These are phyloP conservation scores for Cucumis hystrix DNA, from an alignment of 306 rosid genomes.

Conservation along the genomic window DNA sequence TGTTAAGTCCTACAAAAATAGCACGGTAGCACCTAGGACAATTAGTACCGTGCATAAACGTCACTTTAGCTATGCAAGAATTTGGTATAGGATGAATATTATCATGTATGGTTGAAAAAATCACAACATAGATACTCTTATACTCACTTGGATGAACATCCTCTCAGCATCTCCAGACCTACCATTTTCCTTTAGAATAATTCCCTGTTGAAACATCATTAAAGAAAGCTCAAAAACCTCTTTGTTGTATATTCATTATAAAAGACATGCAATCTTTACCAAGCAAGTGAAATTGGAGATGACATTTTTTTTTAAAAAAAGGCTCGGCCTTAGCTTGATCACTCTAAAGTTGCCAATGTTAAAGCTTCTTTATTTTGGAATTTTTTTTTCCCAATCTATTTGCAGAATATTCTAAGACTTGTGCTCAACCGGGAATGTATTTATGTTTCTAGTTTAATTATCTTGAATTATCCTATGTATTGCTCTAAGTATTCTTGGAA, in stretches of 20 bases:
- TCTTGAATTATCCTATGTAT: too few species aligned
- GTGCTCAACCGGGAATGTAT: too few species aligned
- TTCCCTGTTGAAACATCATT: constrained; percentile 44
- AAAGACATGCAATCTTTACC: background rate
- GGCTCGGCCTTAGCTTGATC: too few species aligned
- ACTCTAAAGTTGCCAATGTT: too few species aligned
- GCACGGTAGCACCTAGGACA: background rate
- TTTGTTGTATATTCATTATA: background rate
- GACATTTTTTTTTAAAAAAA: background rate
- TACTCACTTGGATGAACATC: constrained; percentile 90
- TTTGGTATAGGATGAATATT: background rate
- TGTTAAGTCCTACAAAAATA: background rate
- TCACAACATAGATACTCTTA: constrained; percentile 4
- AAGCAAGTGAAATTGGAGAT: background rate
- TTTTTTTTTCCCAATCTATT: too few species aligned
- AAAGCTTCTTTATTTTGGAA: too few species aligned
- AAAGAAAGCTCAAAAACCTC: background rate
- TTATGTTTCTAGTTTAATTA: too few species aligned
- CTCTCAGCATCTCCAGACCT: constrained; percentile 85
- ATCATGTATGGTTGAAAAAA: background rate
- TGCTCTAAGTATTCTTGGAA: too few species aligned
- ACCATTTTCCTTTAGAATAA: constrained; percentile 70
- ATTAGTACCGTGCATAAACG: background rate
- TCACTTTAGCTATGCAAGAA: background rate
- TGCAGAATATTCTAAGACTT: too few species aligned